A percentile compares a stretch with the other conserved stretches of the same genome.
Evolutionary conservation across 1,139 yeast genomes (phyloP).

Genomic region (Komagataea norvegica): DNA sequence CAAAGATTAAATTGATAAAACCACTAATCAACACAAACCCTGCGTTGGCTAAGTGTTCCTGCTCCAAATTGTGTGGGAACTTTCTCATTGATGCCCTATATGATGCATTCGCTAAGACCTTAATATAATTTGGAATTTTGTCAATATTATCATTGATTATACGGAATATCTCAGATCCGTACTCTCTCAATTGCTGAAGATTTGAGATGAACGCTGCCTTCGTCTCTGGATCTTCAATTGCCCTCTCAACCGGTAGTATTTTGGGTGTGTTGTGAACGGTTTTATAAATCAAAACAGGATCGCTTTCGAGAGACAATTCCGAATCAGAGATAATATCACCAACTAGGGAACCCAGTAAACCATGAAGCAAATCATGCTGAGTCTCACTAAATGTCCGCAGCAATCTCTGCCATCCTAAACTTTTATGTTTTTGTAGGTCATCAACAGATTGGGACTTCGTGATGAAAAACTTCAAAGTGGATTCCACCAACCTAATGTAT

Average conservation of each 20-base stretch:
- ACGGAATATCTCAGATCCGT: conserved; percentile 53
- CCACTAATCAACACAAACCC: conserved; percentile 65
- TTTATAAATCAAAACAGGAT: conserved; percentile 64
- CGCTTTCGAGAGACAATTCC: conserved; percentile 69
- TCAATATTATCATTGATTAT: conserved; percentile 40
- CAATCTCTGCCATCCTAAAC: conserved; percentile 40
- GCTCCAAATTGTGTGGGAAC: conserved; percentile 49
- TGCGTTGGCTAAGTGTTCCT: conserved; percentile 55
- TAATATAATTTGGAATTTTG: conserved; percentile 60
- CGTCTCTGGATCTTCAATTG: conserved; percentile 75
- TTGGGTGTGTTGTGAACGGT: conserved; percentile 39
- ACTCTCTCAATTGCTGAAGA: conserved; percentile 70
- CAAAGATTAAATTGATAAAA: conserved; percentile 60
- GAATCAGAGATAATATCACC: conserved; percentile 39
- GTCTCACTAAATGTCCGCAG: conserved; percentile 55
- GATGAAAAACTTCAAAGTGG: conserved; percentile 39
- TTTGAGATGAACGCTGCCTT: conserved; percentile 66
- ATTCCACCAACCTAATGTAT: conserved; percentile 55
- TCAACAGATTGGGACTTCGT: conserved; percentile 19
- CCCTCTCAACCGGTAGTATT: conserved; percentile 53
- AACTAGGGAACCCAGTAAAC: conserved; percentile 47
- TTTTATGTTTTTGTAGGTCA: conserved; percentile 19
- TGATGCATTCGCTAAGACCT: conserved; percentile 37
- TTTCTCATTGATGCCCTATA: conserved; percentile 34
- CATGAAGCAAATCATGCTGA: conserved; percentile 52